Evolutionary conservation across 2,329 filamentous ascomycete species (phyloP).

Genomic region (Botryotinia narcissicola): DNA sequence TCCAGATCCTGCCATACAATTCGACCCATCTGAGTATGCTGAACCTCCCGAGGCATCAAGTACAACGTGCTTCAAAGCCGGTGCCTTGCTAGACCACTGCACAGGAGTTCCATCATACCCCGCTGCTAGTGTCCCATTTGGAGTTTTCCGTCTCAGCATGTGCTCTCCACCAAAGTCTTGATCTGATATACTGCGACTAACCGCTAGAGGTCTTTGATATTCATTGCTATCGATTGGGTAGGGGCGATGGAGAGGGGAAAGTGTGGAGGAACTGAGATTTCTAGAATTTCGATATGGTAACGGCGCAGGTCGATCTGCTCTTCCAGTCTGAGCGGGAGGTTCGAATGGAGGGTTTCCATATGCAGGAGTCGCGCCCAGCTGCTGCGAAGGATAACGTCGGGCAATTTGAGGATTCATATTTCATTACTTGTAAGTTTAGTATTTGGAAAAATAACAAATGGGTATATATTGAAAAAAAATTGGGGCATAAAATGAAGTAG

Average conservation of each 20-base stretch:
- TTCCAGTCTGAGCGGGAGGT: conserved; percentile 25
- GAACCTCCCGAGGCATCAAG: conserved; percentile 54
- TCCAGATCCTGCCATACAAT: conserved; percentile 1
- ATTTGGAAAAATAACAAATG: conserved; percentile 21
- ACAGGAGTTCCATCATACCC: conserved; percentile 84
- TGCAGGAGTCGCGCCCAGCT: conserved; percentile 32
- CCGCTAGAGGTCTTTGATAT: conserved; percentile 24
- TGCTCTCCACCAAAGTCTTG: conserved; percentile 44
- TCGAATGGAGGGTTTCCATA: conserved; percentile 35
- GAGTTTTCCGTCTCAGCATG: conserved; percentile 85
- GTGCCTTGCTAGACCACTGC: conserved; percentile 69
- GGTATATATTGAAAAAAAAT: conserved; percentile 25
- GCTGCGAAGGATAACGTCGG: conserved; percentile 41
- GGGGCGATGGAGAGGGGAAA: conserved; percentile 31
- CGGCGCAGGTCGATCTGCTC: conserved; percentile 28
- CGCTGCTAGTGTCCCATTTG: conserved; percentile 86
- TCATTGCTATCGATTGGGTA: conserved; percentile 33
- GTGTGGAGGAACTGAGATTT: conserved; percentile 27
- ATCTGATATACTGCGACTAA: conserved; percentile 46
- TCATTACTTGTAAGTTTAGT: conserved; percentile 31
- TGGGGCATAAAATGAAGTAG: conserved; percentile 24
- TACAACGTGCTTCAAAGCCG: conserved; percentile 79
- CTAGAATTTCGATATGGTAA: conserved; percentile 36
- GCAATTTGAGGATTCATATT: conserved; percentile 50
- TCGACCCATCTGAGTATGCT: conserved; percentile 22